phyloP scores from a whole-genome alignment of 768 basidiomycete genomes.

The Mycena haematopus region DNA sequence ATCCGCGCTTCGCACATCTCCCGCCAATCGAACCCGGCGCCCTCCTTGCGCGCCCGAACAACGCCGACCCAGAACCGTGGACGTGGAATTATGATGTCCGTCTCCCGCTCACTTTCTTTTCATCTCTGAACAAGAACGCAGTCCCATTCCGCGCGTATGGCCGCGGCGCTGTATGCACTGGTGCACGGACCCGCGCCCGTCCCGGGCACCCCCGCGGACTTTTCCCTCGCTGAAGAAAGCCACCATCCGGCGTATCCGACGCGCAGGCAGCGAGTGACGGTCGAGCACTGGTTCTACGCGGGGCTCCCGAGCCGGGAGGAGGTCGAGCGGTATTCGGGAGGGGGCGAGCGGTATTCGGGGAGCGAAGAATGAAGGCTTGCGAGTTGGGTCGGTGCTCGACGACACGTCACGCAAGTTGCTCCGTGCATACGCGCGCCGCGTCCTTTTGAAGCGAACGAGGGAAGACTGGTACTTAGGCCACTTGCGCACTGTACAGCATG shows the following conservation, averaged over 20 bases:
- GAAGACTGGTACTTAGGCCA: no score
- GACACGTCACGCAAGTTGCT: no score
- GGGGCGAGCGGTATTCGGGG: no score
- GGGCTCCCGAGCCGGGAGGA: not conserved
- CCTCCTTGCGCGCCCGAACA: not conserved
- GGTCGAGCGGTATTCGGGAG: not conserved
- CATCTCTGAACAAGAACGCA: not conserved
- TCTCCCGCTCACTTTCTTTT: not conserved
- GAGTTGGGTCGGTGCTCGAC: no score
- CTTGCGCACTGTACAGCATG: no score
- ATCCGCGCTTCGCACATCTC: slow-evolving; percentile 10
- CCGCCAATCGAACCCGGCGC: not conserved
- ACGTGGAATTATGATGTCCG: slow-evolving; percentile 8
- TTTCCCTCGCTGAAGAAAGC: not conserved
- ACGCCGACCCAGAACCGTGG: not conserved
- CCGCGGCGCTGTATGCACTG: slow-evolving; percentile 5
- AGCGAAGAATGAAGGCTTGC: no score
- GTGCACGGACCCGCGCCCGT: slow-evolving; percentile 4
- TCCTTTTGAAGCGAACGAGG: no score
- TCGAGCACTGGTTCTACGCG: not conserved
- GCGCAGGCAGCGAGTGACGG: not conserved
- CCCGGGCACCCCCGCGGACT: not conserved
- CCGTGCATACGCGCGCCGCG: no score
- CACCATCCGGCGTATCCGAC: not conserved
- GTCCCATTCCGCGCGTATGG: slow-evolving; percentile 4